Percentiles rank a stretch among this genome's conserved stretches.
Evolutionary conservation across 306 rosid genomes (phyloP).

Genomic region (Senna tora): DNA sequence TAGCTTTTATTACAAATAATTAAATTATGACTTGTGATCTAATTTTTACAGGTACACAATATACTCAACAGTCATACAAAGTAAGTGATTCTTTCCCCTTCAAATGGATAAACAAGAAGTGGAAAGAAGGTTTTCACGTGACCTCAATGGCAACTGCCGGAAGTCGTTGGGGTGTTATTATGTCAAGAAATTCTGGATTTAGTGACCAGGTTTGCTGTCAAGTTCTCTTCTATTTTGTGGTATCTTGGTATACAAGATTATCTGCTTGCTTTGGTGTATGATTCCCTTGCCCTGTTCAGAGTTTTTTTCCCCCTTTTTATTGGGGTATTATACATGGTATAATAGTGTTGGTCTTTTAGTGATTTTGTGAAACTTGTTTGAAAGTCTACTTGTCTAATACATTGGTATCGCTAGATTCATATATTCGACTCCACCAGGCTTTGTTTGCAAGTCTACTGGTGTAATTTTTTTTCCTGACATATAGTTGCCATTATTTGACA

Average conservation of each 20-base stretch:
- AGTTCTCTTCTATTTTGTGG: slow-evolving; percentile 8
- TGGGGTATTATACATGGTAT: neutral
- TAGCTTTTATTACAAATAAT: neutral
- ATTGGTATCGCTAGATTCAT: too few species aligned
- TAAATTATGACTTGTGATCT: slow-evolving; percentile 12
- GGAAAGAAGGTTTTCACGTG: slow-evolving; percentile 98
- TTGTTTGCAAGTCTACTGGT: neutral
- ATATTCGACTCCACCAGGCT: too few species aligned
- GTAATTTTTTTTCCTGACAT: neutral
- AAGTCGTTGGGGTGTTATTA: slow-evolving; percentile 94
- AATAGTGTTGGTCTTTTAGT: neutral
- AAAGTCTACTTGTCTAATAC: too few species aligned
- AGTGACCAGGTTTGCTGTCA: slow-evolving; percentile 76
- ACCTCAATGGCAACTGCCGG: slow-evolving; percentile 99
- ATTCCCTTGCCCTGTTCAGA: neutral
- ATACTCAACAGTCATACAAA: slow-evolving; percentile 96
- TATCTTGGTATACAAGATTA: neutral
- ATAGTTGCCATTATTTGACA: neutral
- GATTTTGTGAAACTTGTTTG: neutral
- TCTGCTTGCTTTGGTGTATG: neutral
- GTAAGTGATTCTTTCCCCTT: slow-evolving; percentile 98
- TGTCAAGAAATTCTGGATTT: slow-evolving; percentile 97
- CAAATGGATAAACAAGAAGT: slow-evolving; percentile 97
- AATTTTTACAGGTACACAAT: slow-evolving; percentile 70
- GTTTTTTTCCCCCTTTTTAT: neutral